These are phyloP conservation scores for Globisporangium splendens DNA, from an alignment of 352 stramenopile species.

Conservation along the genomic window DNA sequence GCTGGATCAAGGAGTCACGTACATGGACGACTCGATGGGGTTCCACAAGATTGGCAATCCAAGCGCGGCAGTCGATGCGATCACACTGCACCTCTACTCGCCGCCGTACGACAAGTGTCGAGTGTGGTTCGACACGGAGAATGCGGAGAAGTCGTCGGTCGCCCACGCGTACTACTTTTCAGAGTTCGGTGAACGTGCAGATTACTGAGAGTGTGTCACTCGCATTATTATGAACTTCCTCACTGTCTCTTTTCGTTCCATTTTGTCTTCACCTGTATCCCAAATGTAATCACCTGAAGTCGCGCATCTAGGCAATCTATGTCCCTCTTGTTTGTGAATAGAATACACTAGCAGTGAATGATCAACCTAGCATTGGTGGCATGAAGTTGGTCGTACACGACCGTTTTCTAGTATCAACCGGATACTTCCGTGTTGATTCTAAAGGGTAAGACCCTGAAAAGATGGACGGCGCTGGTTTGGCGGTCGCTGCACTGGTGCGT, in stretches of 20 bases:
- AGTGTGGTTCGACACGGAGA: slow-evolving; percentile 65
- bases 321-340: too few species aligned
- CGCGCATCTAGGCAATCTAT: too few species aligned
- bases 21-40: slow-evolving; percentile 72
- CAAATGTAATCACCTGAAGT: too few species aligned
- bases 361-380: too few species aligned
- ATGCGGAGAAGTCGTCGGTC: slow-evolving; percentile 53
- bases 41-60: slow-evolving; percentile 82
- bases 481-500: slow-evolving; percentile 25
- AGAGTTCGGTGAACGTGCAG: slow-evolving; percentile 59
- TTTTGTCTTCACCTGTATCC: background rate
- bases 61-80: slow-evolving; percentile 32
- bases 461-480: slow-evolving; percentile 63
- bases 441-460: slow-evolving; percentile 54
- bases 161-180: slow-evolving; percentile 75
- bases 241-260: background rate
- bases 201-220: slow-evolving; percentile 20
- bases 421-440: background rate
- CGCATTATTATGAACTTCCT: background rate
- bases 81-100: slow-evolving; percentile 84
- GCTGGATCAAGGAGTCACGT: slow-evolving; percentile 30
- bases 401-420: background rate
- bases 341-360: too few species aligned
- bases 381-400: too few species aligned
- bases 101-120: slow-evolving; percentile 78